These are phyloP conservation scores for Candida pini DNA, from an alignment of 805 yeast genomes.

Conservation along the genomic window DNA sequence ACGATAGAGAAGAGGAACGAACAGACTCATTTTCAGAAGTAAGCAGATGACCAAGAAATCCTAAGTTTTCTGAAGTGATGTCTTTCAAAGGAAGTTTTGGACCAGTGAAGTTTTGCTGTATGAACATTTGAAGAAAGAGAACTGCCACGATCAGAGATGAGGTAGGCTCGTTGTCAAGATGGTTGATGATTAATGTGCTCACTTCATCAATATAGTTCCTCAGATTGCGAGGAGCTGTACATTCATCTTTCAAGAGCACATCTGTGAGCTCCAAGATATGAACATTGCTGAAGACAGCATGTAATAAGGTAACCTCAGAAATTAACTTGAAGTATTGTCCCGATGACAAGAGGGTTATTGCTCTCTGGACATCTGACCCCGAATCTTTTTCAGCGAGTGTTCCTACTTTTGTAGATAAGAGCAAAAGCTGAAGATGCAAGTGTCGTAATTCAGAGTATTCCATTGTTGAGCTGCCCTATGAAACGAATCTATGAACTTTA, in stretches of 20 bases:
- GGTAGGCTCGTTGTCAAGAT: slow-evolving; percentile 4
- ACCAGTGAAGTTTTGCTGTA: slow-evolving; percentile 80
- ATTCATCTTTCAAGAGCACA: background rate
- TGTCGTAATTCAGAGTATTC: background rate
- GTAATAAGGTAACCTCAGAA: slow-evolving; percentile 4
- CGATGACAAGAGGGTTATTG: slow-evolving; percentile 13
- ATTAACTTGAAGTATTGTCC: slow-evolving; percentile 25
- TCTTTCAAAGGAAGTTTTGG: slow-evolving; percentile 47
- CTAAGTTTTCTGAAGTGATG: slow-evolving; percentile 1
- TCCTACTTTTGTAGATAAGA: too few relatives aligned
- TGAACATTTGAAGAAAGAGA: slow-evolving; percentile 58
- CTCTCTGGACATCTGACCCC: too few relatives aligned
- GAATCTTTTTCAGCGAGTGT: too few relatives aligned
- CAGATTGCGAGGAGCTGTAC: slow-evolving; percentile 1
- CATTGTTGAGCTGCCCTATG: background rate
- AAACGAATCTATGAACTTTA: too few relatives aligned
- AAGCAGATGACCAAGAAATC: slow-evolving; percentile 4
- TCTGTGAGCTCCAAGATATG: slow-evolving; percentile 4
- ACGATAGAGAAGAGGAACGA: slow-evolving; percentile 3
- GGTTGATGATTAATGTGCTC: slow-evolving; percentile 1
- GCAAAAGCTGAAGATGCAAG: background rate
- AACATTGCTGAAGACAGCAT: slow-evolving; percentile 12
- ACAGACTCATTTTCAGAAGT: background rate
- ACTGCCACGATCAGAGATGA: slow-evolving; percentile 38
- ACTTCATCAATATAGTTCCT: slow-evolving; percentile 3